Base-by-base conservation (phyloP, 441 rosid genomes). In the Adansonia gregorii region DNA sequence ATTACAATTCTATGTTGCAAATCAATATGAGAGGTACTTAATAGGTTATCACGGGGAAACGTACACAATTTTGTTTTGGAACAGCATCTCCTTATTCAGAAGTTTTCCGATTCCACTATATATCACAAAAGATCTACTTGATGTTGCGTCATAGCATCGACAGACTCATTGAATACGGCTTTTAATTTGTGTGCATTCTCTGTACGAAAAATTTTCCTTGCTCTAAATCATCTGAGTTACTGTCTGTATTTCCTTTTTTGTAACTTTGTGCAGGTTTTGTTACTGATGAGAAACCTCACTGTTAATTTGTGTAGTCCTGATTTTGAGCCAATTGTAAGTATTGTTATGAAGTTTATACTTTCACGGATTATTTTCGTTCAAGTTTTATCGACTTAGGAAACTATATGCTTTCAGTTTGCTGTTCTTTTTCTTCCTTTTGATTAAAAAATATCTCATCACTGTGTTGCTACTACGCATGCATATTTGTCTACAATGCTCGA, bases 241-340 rank as follows among this genome's bases (percentile, higher is more conserved):
- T 45, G 2, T 51, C 6, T 59, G 15, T 71, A 70, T 77, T 63
- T 74, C 79, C 64, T 2, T 45, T 77, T 75, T 56, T 24, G 27
- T 73, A 12, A 39, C 51, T 19, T 45, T 81, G 41, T 82, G 80
- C 83, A 91, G 95, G 95, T 89, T 74, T 51, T 91, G 72, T 79
- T 91, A 74, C 74, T 91, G 86, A 91, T 88, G 92, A 87, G 83
- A 75, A 91, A 91, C 83, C 89, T 91, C 74, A 82, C 91, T 67
- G 75, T 89, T 31, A 91, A 91, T 83, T 82, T 91, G 85, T 83
- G 87, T 59, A 81, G 84, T 81, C 92, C 92, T 75, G 91, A 87
- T 76, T 86, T 87, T 68, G 89, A 89, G 84, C 85, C 96, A 82
- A 39, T 86, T 78, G 99, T 93, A 89, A 92, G 99, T 86, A 69